Conservation (phyloP, 768 basidiomycete genomes). For the Dendrothele bispora region DNA sequence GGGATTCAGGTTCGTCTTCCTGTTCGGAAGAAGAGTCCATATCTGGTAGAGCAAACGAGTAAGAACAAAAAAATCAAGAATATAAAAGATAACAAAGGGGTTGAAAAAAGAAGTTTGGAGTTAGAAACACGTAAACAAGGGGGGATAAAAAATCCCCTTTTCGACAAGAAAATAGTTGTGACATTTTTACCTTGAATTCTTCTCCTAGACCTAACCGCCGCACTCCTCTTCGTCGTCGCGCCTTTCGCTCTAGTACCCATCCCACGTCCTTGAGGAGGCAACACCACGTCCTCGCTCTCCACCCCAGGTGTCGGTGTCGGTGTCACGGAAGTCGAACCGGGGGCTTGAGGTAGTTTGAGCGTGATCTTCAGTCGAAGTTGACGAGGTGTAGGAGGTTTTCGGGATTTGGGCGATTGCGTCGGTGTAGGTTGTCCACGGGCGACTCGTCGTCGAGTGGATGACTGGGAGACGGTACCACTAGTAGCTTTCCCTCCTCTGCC, state of each 20-base stretch:
- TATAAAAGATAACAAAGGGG: no score
- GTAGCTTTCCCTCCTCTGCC: background rate
- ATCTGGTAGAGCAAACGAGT: background rate
- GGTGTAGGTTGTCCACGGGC: no score
- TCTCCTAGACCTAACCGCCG: conserved; percentile 4
- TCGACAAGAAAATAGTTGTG: no score
- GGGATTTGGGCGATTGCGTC: no score
- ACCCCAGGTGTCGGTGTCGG: conserved; percentile 11
- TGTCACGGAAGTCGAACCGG: conserved; percentile 10
- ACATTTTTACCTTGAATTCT: conserved; percentile 6
- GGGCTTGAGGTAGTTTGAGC: conserved; percentile 10
- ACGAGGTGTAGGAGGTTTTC: conserved; percentile 1
- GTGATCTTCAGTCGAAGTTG: conserved; percentile 13
- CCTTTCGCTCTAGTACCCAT: no score
- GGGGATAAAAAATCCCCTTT: no score
- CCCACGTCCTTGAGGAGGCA: conserved; percentile 3
- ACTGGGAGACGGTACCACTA: background rate
- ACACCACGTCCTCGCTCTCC: conserved; percentile 1
- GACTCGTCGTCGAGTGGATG: conserved; percentile 18
- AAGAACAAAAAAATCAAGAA: no score
- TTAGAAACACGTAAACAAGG: no score
- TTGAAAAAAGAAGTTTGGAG: no score
- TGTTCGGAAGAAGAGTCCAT: conserved; percentile 5
- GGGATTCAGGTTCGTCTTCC: conserved; percentile 4
- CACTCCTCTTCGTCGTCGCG: conserved; percentile 7